A percentile compares a stretch with the other conserved stretches of the same genome.
phyloP scores from a whole-genome alignment of 306 rosid species.

The Quercus engelmannii region DNA sequence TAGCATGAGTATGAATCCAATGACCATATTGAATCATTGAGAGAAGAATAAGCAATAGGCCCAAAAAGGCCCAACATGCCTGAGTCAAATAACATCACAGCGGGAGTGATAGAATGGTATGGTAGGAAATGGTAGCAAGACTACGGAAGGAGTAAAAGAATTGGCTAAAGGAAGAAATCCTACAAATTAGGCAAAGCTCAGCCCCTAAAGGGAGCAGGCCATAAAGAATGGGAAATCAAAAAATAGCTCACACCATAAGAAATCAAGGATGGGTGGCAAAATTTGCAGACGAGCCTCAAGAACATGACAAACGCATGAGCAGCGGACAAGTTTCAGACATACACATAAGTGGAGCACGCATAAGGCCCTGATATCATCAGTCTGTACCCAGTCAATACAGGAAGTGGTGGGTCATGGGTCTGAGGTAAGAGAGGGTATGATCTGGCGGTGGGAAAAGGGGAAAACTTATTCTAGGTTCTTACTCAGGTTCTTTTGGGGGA shows the following conservation, averaged over 20 bases:
- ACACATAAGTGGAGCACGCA: rapidly evolving
- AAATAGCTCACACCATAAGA: too few species aligned
- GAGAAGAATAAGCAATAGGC: too few species aligned
- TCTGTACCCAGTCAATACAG: rapidly evolving
- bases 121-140: rapidly evolving
- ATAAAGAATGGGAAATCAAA: rapidly evolving
- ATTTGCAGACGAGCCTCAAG: rapidly evolving
- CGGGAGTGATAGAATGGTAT: rapidly evolving
- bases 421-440: too few species aligned
- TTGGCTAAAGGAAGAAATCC: too few species aligned
- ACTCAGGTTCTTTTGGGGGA: rapidly evolving
- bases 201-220: too few species aligned
- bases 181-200: too few species aligned
- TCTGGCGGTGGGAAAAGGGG: rapidly evolving
- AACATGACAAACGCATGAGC: rapidly evolving
- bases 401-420: too few species aligned
- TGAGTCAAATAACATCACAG: rapidly evolving
- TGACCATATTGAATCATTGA: too few species aligned
- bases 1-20: too few species aligned
- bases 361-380: rapidly evolving
- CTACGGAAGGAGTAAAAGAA: too few species aligned
- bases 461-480: too few species aligned
- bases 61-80: rapidly evolving
- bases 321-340: rapidly evolving
- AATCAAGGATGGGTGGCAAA: rapidly evolving